phyloP scores from a whole-genome alignment of 768 basidiomycete species.

The Galerina marginata region DNA sequence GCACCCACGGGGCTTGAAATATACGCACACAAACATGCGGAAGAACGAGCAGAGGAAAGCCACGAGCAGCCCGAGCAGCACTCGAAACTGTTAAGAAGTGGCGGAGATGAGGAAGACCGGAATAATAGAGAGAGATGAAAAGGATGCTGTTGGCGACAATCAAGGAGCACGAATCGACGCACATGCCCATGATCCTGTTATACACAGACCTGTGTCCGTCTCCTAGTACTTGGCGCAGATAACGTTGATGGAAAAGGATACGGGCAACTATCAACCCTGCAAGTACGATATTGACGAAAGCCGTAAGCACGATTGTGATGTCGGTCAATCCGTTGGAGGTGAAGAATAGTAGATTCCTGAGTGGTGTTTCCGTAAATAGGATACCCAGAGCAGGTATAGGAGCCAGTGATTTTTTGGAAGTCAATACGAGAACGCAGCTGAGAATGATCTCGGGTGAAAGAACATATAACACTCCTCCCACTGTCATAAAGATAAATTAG shows the following conservation, averaged over 20 bases:
- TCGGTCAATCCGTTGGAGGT: background rate
- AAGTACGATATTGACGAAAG: too few species aligned
- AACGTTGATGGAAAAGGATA: background rate
- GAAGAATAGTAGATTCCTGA: background rate
- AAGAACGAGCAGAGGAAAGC: background rate
- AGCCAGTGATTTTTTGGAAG: too few species aligned
- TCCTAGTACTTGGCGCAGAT: background rate
- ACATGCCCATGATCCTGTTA: background rate
- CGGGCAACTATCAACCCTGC: background rate
- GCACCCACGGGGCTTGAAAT: background rate
- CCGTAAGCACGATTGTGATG: too few species aligned
- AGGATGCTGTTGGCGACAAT: background rate
- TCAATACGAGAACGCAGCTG: too few species aligned
- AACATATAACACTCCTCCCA: background rate
- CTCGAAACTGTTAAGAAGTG: background rate
- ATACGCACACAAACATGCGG: conserved; percentile 10
- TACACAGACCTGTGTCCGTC: background rate
- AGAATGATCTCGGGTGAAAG: too few species aligned
- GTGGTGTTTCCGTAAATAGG: too few species aligned
- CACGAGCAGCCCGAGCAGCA: too few species aligned
- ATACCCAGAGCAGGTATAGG: too few species aligned
- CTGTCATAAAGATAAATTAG: background rate
- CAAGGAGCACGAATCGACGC: conserved; percentile 6
- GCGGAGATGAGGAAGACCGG: background rate
- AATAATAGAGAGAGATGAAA: background rate